These are phyloP conservation scores for Pneumocystis canis DNA, from an alignment of 1,139 yeast genomes.

Conservation along the genomic window DNA sequence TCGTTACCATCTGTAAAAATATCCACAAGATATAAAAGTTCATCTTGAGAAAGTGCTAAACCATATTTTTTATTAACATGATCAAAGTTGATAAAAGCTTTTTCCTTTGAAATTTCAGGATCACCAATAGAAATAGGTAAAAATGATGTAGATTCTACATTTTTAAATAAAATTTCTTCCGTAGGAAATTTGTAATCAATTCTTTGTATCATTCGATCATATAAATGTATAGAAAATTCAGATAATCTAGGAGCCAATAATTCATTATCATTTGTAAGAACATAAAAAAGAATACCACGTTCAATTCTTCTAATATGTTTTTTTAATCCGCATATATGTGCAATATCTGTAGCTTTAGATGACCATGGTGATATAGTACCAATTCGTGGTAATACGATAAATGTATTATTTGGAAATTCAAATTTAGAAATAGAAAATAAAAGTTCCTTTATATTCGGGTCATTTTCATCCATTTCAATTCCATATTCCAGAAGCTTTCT, in stretches of 20 bases:
- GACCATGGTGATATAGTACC: constrained; percentile 99
- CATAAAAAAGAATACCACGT: constrained; percentile 66
- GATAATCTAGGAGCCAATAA: constrained; percentile 47
- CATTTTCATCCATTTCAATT: not conserved
- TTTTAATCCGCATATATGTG: constrained; percentile 72
- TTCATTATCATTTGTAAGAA: constrained; percentile 36
- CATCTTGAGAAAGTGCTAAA: constrained; percentile 82
- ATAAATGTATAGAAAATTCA: constrained; percentile 36
- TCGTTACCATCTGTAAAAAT: constrained; percentile 41
- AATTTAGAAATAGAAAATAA: not conserved
- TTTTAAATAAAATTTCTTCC: constrained; percentile 57
- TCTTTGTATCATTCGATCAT: constrained; percentile 88
- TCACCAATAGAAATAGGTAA: constrained; percentile 47
- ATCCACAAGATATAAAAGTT: constrained; percentile 68
- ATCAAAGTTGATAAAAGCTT: constrained; percentile 42
- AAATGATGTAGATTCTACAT: constrained; percentile 73
- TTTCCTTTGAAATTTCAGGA: constrained; percentile 12
- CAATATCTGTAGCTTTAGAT: constrained; percentile 92
- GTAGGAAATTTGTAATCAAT: constrained; percentile 41
- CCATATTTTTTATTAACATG: constrained; percentile 73
- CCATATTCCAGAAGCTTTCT: not conserved
- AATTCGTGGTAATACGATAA: constrained; percentile 76
- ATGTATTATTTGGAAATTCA: constrained; percentile 26
- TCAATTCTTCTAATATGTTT: constrained; percentile 67
- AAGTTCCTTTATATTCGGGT: not conserved